Percentiles rank a stretch among this genome's conserved stretches.
phyloP scores from a whole-genome alignment of 768 basidiomycete species.

The Boletus bicolor region DNA sequence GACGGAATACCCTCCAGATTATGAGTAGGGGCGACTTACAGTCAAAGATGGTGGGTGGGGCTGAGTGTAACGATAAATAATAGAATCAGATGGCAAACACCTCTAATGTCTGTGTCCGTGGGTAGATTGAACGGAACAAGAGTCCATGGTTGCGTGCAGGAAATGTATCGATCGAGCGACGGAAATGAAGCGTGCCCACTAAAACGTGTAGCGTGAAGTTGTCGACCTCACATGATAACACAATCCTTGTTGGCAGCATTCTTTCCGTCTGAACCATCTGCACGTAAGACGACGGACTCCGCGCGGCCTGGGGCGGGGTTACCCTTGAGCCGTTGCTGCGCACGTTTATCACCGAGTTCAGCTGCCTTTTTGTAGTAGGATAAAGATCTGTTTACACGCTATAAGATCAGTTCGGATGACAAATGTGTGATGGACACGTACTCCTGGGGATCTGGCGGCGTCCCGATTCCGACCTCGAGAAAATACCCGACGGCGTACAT shows the following conservation, averaged over 20 bases:
- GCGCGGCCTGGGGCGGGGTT: constrained; percentile 58
- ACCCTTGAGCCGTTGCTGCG: constrained; percentile 74
- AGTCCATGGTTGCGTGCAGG: constrained; percentile 2
- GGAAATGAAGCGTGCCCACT: constrained; percentile 16
- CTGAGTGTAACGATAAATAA: constrained; percentile 6
- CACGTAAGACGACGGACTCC: constrained; percentile 57
- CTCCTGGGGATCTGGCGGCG: constrained; percentile 61
- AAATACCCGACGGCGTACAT: constrained; percentile 99
- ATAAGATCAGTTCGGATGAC: background rate
- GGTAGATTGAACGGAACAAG: constrained; percentile 9
- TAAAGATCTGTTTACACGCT: constrained; percentile 49
- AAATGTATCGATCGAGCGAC: background rate
- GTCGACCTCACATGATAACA: constrained; percentile 67
- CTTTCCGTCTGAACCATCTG: constrained; percentile 49
- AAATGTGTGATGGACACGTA: constrained; percentile 37
- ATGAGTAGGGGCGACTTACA: constrained; percentile 1
- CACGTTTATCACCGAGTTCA: constrained; percentile 91
- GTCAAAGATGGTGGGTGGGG: constrained; percentile 1
- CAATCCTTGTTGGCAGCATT: constrained; percentile 70
- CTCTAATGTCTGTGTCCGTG: constrained; percentile 19
- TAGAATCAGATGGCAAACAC: constrained; percentile 11
- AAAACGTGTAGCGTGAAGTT: background rate
- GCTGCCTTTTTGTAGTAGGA: constrained; percentile 88
- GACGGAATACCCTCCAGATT: background rate
- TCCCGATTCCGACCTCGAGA: constrained; percentile 91